Evolutionary conservation across 2,329 filamentous ascomycete species (phyloP).

Genomic region (Ophiocordyceps unilateralis): DNA sequence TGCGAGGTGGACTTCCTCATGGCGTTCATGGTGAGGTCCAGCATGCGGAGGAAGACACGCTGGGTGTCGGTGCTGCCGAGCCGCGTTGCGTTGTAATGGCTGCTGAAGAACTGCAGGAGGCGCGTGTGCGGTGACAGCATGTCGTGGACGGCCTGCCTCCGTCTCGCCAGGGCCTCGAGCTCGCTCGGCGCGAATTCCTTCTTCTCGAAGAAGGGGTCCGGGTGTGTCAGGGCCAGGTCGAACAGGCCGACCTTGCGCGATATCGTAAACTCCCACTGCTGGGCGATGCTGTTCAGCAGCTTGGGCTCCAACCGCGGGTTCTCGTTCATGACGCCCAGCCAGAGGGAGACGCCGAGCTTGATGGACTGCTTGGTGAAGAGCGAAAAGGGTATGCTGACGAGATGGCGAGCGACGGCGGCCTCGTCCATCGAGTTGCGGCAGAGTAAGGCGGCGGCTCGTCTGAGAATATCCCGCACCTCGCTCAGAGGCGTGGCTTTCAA

Average conservation of each 20-base stretch:
- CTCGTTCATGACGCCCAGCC: slow-evolving; percentile 94
- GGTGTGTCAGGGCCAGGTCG: slow-evolving; percentile 50
- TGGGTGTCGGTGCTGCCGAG: slow-evolving; percentile 70
- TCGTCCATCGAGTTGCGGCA: slow-evolving; percentile 63
- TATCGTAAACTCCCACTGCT: slow-evolving; percentile 80
- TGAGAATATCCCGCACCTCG: slow-evolving; percentile 66
- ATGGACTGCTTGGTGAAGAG: slow-evolving; percentile 92
- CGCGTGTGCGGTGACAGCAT: slow-evolving; percentile 74
- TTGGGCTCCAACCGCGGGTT: slow-evolving; percentile 78
- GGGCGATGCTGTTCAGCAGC: slow-evolving; percentile 70
- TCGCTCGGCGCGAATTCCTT: slow-evolving; percentile 91
- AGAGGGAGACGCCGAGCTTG: slow-evolving; percentile 85
- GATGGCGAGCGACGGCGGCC: slow-evolving; percentile 63
- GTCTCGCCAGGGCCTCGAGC: slow-evolving; percentile 52
- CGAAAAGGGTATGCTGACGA: slow-evolving; percentile 84
- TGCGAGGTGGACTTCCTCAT: slow-evolving; percentile 56
- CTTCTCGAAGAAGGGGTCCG: slow-evolving; percentile 78
- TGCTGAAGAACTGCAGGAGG: slow-evolving; percentile 75
- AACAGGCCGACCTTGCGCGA: slow-evolving; percentile 68
- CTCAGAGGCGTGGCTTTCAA: slow-evolving; percentile 53
- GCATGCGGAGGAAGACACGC: slow-evolving; percentile 62
- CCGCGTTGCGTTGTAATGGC: slow-evolving; percentile 88
- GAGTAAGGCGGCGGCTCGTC: slow-evolving; percentile 70
- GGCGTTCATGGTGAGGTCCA: slow-evolving; percentile 62
- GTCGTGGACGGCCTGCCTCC: slow-evolving; percentile 65